Base-by-base conservation (phyloP, 2,329 filamentous ascomycete species). In the Colletotrichum abscissum region DNA sequence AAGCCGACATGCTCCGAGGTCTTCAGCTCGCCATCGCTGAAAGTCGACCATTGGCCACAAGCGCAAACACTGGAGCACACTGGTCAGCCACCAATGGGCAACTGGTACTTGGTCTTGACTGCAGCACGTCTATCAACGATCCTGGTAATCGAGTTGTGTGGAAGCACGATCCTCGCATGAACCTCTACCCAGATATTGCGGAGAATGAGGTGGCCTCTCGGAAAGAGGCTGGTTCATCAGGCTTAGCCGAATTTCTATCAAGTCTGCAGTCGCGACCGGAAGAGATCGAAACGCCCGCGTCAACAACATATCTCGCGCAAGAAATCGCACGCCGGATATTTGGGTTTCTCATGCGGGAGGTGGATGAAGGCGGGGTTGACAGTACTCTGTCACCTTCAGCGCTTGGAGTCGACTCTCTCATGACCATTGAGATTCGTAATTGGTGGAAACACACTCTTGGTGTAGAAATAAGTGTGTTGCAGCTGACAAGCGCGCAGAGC, bases 391-490 rank as follows among this genome's bases (percentile, higher is more conserved):
- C 72, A 6, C 72, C 71, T 0, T 60, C 55, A 1, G 70, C 52
- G 11, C 46, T 70, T 4, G 74, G 74, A 1, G 66, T 75, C 2
- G 74, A 75, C 58, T 74, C 71, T 12, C 49, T 75, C 16, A 70
- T 74, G 33, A 66, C 56, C 28, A 75, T 75, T 9, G 74, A 75
- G 65, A 55, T 74, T 28, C 58, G 74, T 5, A 74, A 73, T 42
- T 75, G 74, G 74, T 75, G 63, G 69, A 68, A 68, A 52, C 52
- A 58, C 22, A 46, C 38, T 0, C 22, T 72, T n/a, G 64, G 69
- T 1, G 22, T 30, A 14, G 69, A 68, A 8, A 59, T 68, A 4
- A 68, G 64, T n/a, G 64, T 63, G 26, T 19, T 68, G 14, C 58
- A 58, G 8, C 24, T 72, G 11, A 68, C 52, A 12, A 62, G 69